Evolutionary conservation across 495 filamentous ascomycete species (phyloP).

Genomic region (Penicillium bovifimosum): DNA sequence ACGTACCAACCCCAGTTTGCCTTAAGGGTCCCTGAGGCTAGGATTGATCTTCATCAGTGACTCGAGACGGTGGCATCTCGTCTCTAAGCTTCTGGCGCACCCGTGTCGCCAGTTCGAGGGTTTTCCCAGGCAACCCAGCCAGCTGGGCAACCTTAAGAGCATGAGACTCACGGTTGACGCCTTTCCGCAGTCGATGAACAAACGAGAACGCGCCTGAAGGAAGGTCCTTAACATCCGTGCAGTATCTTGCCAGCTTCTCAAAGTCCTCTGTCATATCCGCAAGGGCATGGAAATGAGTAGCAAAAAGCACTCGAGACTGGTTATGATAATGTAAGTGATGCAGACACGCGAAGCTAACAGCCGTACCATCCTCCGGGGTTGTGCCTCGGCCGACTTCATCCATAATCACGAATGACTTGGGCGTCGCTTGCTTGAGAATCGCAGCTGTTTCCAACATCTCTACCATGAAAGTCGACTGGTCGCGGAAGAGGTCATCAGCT

Average conservation of each 20-base stretch:
- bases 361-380: constrained; percentile 83
- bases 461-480: constrained; percentile 91
- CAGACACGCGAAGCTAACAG: constrained; percentile 82
- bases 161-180: constrained; percentile 82
- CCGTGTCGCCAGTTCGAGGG: constrained; percentile 49
- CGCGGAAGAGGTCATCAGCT: constrained; percentile 83
- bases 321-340: constrained; percentile 75
- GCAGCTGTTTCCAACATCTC: constrained; percentile 53
- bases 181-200: constrained; percentile 71
- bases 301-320: constrained; percentile 76
- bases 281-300: constrained; percentile 87
- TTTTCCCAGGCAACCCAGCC: constrained; percentile 64
- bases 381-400: constrained; percentile 95
- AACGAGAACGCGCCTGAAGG: constrained; percentile 67
- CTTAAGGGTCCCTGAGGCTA: neutral
- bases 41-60: neutral
- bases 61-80: neutral
- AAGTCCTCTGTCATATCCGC: constrained; percentile 69
- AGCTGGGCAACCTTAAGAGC: constrained; percentile 87
- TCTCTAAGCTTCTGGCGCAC: constrained; percentile 24
- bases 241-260: constrained; percentile 68
- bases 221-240: constrained; percentile 80
- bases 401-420: constrained; percentile 87
- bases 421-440: constrained; percentile 47
- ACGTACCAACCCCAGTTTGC: neutral